A percentile compares a stretch with the other conserved stretches of the same genome.
Conservation (phyloP, 768 basidiomycete genomes). For the Podaxis mareebaensis region DNA sequence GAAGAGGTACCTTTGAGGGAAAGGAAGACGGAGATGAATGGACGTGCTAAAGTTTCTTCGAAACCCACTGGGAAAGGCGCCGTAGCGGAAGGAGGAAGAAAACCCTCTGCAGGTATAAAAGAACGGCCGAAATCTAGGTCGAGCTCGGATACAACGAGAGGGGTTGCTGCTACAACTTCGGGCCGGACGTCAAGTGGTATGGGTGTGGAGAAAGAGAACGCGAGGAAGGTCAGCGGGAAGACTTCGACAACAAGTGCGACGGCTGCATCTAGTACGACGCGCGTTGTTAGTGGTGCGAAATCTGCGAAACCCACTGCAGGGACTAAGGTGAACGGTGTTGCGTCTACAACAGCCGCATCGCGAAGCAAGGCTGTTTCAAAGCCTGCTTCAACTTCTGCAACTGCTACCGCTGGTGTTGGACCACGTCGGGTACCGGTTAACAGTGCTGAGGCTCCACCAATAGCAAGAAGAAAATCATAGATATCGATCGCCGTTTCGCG, state of each 20-base stretch:
- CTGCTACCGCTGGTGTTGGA: conserved; percentile 43
- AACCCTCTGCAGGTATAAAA: conserved; percentile 28
- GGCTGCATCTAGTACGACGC: conserved; percentile 16
- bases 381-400: conserved; percentile 8
- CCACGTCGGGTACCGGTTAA: conserved; percentile 68
- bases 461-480: conserved; percentile 16
- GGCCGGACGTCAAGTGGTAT: conserved; percentile 7
- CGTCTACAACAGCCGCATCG: background rate
- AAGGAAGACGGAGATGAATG: conserved; percentile 42
- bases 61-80: background rate
- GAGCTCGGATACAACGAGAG: conserved; percentile 18
- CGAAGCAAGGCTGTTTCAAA: conserved; percentile 11
- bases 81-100: conserved; percentile 33
- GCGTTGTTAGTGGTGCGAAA: conserved; percentile 3
- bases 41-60: background rate
- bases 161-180: background rate
- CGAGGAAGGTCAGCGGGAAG: conserved; percentile 18
- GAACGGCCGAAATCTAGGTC: conserved; percentile 32
- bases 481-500: background rate
- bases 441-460: conserved; percentile 60
- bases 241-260: conserved; percentile 14
- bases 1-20: conserved; percentile 50
- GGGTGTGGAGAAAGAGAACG: conserved; percentile 40
- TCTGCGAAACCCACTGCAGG: background rate
- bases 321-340: background rate